Evolutionary conservation across 257 asterid genomes (phyloP), one percentile per base, ranked within the genome.

Genomic region (Ballota nigra): DNA sequence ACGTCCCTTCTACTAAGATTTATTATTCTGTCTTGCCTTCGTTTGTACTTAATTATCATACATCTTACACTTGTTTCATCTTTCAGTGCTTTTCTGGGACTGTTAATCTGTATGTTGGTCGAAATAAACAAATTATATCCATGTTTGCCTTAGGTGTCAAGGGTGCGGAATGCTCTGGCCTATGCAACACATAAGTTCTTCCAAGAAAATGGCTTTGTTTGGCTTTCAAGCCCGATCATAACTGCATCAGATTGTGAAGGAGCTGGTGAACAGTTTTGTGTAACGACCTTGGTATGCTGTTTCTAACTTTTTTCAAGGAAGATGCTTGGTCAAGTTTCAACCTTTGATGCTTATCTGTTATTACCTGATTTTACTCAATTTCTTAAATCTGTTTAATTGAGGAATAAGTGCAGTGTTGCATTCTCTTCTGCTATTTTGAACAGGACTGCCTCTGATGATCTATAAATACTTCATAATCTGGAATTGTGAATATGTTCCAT

Each of bases 191-290:
- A 95, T 88, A 92, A 82, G 70, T 95, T 92, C 77, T 95, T 95
- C 71, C 96, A 92, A 73, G 97, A 92, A 78, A 95, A 88, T 80
- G 98, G 98, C 66, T 95, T 95, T 79, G 83, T 95, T 49, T 95
- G 99, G 99, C 83, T 95, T 75, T 88, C 99, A 53, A 95, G 98
- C 83, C 99, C 99, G 22, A 88, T 95, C 66, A 89, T 95, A 71
- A 95, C 99, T 66, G 97, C 97, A 70, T 95, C 99, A 58, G 99
- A 95, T 73, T 95, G 99, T 81, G 99, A 95, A 89, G 99, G 99
- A 83, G 99, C 98, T 70, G 99, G 99, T 20, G 98, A 95, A 89
- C 99, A 92, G 83, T 95, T 95, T 71, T 89, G 99, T 66, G 98
- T 95, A 52, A 95, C 99, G 36, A 95, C 98, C 73, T 82, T 95